Conservation (phyloP, 1,284 basidiomycete species). For the Sanguinoderma infundibulare region DNA sequence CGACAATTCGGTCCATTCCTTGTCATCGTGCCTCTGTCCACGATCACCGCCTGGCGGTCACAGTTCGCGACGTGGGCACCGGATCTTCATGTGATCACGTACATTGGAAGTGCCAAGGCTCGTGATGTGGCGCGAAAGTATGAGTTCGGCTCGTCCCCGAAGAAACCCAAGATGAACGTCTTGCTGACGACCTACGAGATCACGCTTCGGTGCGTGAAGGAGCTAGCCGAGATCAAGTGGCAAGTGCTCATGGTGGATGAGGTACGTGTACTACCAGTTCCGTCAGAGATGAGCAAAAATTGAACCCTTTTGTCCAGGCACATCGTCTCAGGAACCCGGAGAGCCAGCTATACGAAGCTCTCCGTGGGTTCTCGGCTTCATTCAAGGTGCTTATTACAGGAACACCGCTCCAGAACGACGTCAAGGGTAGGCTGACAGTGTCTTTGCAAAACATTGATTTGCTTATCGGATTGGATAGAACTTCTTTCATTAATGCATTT, state of each 20-base stretch:
- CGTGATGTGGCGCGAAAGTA: constrained; percentile 92
- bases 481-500: constrained; percentile 98
- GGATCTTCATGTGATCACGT: constrained; percentile 95
- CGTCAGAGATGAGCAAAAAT: constrained; percentile 7
- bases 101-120: constrained; percentile 89
- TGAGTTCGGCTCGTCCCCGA: constrained; percentile 88
- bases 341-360: constrained; percentile 94
- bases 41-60: constrained; percentile 97
- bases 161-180: constrained; percentile 96
- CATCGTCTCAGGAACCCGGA: constrained; percentile 99
- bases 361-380: constrained; percentile 87
- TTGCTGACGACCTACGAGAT: constrained; percentile 98
- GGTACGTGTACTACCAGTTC: constrained; percentile 44
- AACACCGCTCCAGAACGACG: constrained; percentile 98
- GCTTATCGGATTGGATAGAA: constrained; percentile 53
- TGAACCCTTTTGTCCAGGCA: constrained; percentile 55
- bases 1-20: constrained; percentile 97
- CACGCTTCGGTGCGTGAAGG: constrained; percentile 89
- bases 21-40: constrained; percentile 97
- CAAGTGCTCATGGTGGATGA: constrained; percentile 96
- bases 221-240: constrained; percentile 96
- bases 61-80: constrained; percentile 97
- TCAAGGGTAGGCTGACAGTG: constrained; percentile 73
- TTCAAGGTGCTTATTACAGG: constrained; percentile 98
- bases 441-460: constrained; percentile 13